phyloP scores from a whole-genome alignment of 768 basidiomycete species.

The Xerocomus potaroensis region DNA sequence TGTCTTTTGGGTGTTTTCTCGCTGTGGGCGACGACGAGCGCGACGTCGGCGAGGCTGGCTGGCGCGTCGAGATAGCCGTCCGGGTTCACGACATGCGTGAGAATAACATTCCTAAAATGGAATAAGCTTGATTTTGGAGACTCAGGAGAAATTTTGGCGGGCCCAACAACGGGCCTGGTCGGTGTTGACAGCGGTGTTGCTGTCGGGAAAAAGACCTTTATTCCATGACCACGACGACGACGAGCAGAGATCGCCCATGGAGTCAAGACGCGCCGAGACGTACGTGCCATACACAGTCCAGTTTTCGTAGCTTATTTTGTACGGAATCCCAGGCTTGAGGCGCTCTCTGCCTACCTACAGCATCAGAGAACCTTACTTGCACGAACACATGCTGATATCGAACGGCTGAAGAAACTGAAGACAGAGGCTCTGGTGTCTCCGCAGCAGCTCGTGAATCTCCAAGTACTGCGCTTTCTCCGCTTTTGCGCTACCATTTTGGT shows the following conservation, averaged over 20 bases:
- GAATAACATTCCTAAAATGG: slow-evolving; percentile 20
- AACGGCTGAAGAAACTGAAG: slow-evolving; percentile 45
- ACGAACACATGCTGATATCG: slow-evolving; percentile 61
- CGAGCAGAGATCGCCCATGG: slow-evolving; percentile 24
- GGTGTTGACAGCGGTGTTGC: slow-evolving; percentile 14
- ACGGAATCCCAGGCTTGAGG: slow-evolving; percentile 36
- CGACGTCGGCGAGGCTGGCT: slow-evolving; percentile 8
- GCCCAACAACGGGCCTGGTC: slow-evolving; percentile 3
- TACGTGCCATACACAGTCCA: slow-evolving; percentile 10
- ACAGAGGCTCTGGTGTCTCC: slow-evolving; percentile 35
- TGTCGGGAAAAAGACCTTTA: slow-evolving; percentile 3
- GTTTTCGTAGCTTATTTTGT: background rate
- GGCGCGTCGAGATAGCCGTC: slow-evolving; percentile 13
- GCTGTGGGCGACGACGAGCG: slow-evolving; percentile 28
- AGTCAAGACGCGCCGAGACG: slow-evolving; percentile 34
- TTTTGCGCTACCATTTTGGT: slow-evolving; percentile 16
- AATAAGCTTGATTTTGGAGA: background rate
- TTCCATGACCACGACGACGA: slow-evolving; percentile 35
- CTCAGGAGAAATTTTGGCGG: slow-evolving; percentile 26
- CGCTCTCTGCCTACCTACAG: slow-evolving; percentile 63
- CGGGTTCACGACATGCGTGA: slow-evolving; percentile 13
- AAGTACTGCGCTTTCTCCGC: slow-evolving; percentile 28
- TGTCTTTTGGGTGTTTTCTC: slow-evolving; percentile 21
- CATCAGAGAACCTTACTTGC: slow-evolving; percentile 56
- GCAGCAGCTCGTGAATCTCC: slow-evolving; percentile 29